phyloP scores from a whole-genome alignment of 495 filamentous ascomycete genomes.

The Peziza echinospora region DNA sequence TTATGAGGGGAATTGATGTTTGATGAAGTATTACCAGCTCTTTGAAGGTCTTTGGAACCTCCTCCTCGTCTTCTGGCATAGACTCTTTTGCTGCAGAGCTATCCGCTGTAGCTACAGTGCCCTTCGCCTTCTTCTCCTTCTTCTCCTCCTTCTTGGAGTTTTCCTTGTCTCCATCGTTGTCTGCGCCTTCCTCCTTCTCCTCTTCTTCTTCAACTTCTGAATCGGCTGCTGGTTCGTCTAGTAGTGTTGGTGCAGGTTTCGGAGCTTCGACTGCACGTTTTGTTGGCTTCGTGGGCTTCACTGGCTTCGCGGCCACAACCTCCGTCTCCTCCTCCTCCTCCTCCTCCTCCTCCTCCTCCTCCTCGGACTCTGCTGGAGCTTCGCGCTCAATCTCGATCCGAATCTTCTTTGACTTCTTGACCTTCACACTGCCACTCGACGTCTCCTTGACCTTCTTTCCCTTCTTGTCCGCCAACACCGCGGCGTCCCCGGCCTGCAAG shows the following conservation, averaged over 20 bases:
- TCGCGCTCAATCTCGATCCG: background rate
- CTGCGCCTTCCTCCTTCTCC: background rate
- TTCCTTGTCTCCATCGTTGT: background rate
- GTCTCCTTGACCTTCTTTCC: slow-evolving; percentile 11
- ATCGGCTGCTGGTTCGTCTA: background rate
- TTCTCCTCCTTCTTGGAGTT: background rate
- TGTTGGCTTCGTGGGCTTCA: background rate
- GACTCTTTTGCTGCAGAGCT: too few species aligned
- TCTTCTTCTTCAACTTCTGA: background rate
- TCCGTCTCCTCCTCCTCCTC: background rate
- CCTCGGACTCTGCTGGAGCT: background rate
- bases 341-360: slow-evolving; percentile 2
- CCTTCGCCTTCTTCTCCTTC: background rate
- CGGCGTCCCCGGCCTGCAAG: background rate
- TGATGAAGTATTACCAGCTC: slow-evolving; percentile 35
- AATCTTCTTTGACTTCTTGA: slow-evolving; percentile 3
- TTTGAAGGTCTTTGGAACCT: slow-evolving; percentile 47
- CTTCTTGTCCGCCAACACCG: background rate
- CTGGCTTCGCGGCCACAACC: background rate
- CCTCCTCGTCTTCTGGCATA: too few species aligned
- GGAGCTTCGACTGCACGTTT: background rate
- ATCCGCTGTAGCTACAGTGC: too few species aligned
- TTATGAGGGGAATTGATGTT: background rate
- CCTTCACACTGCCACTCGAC: slow-evolving; percentile 3
- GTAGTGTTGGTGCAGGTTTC: background rate